Evolutionary conservation across 1,284 basidiomycete genomes (phyloP).

Genomic region (Puccinia polysora): DNA sequence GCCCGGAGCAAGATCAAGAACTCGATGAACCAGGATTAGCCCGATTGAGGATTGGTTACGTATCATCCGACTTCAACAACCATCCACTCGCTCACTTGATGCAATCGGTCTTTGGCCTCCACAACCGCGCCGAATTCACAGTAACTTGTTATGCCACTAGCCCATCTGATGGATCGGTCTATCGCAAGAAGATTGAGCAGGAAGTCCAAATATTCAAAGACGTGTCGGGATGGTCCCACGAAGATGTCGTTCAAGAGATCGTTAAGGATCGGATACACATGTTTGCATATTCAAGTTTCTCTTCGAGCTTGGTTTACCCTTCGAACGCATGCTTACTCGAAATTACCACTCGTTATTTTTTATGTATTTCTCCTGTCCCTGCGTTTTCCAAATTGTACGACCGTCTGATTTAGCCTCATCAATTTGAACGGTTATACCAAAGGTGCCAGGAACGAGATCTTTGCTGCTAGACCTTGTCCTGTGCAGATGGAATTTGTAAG

Average conservation of each 20-base stretch:
- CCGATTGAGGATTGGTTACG: constrained; percentile 60
- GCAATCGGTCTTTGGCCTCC: constrained; percentile 62
- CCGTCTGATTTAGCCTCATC: constrained; percentile 54
- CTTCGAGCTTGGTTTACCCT: not conserved
- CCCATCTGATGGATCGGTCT: constrained; percentile 59
- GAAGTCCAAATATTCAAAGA: constrained; percentile 59
- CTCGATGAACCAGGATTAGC: not conserved
- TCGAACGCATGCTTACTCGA: not conserved
- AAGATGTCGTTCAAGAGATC: constrained; percentile 57
- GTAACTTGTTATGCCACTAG: constrained; percentile 61
- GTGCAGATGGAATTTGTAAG: constrained; percentile 60
- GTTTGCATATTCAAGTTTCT: constrained; percentile 46
- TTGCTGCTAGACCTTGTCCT: constrained; percentile 61
- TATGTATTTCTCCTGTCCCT: not conserved
- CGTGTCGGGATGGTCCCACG: constrained; percentile 58
- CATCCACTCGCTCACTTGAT: constrained; percentile 64
- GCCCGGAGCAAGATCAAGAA: constrained; percentile 47
- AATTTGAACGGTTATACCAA: constrained; percentile 66
- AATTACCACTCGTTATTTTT: not conserved
- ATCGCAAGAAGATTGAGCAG: constrained; percentile 60
- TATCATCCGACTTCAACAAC: constrained; percentile 62
- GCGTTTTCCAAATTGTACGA: not conserved
- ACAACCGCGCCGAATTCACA: constrained; percentile 57
- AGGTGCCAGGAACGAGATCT: constrained; percentile 63
- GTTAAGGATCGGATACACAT: constrained; percentile 60